Evolutionary conservation across 768 basidiomycete genomes (phyloP).

Genomic region (Kwoniella botswanensis): DNA sequence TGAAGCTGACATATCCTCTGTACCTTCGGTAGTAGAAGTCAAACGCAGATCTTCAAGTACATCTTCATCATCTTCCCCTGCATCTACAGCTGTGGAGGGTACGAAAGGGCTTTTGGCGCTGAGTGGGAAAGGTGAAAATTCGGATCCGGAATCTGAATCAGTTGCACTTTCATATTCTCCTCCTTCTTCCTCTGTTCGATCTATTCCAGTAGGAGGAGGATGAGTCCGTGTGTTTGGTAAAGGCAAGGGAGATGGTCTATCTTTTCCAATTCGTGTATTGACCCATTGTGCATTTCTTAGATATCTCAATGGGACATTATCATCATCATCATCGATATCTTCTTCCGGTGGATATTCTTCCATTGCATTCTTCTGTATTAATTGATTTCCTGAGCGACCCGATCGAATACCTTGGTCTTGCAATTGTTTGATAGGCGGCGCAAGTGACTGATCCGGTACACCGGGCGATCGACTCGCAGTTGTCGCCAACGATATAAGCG

Average conservation of each 20-base stretch:
- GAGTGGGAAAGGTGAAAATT: slow-evolving; percentile 35
- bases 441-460: slow-evolving; percentile 36
- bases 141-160: slow-evolving; percentile 12
- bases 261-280: slow-evolving; percentile 25
- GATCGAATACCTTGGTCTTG: neutral
- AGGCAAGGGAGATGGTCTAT: slow-evolving; percentile 43
- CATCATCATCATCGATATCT: slow-evolving; percentile 6
- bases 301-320: slow-evolving; percentile 41
- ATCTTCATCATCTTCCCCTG: slow-evolving; percentile 20
- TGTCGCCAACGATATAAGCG: slow-evolving; percentile 41
- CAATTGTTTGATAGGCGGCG: slow-evolving; percentile 12
- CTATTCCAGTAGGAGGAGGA: neutral
- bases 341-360: neutral
- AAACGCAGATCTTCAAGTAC: slow-evolving; percentile 3
- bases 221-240: slow-evolving; percentile 1
- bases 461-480: slow-evolving; percentile 44
- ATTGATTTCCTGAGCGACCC: neutral
- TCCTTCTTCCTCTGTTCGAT: neutral
- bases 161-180: neutral
- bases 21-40: neutral
- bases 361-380: neutral
- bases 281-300: slow-evolving; percentile 40
- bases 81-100: slow-evolving; percentile 22
- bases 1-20: neutral
- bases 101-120: slow-evolving; percentile 31